A percentile compares a stretch with the other conserved stretches of the same genome.
phyloP scores from a whole-genome alignment of 805 yeast genomes.

The Yarrowia hollandica region DNA sequence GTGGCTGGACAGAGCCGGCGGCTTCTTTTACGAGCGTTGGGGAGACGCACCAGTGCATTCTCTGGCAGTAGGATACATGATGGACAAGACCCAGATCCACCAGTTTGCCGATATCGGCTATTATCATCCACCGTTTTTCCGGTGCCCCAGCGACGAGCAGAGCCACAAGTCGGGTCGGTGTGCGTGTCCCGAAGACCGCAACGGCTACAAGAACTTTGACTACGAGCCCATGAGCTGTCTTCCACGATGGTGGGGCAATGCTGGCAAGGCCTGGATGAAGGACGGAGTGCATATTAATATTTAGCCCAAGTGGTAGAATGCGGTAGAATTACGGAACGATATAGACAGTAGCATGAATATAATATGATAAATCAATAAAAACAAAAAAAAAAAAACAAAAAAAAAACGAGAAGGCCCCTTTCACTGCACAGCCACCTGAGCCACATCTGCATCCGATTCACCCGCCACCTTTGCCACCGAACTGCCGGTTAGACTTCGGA shows the following conservation, averaged over 20 bases:
- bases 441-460: too few relatives aligned
- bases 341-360: too few relatives aligned
- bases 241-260: slow-evolving; percentile 44
- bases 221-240: slow-evolving; percentile 42
- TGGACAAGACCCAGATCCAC: slow-evolving; percentile 61
- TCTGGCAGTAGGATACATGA: slow-evolving; percentile 60
- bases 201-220: slow-evolving; percentile 39
- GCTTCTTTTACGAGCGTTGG: slow-evolving; percentile 91
- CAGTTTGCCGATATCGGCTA: slow-evolving; percentile 85
- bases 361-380: too few relatives aligned
- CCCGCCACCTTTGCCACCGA: slow-evolving; percentile 10
- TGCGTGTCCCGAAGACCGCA: slow-evolving; percentile 40
- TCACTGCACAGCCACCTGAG: slow-evolving; percentile 14
- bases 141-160: slow-evolving; percentile 44
- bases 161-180: slow-evolving; percentile 42
- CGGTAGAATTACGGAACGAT: too few relatives aligned
- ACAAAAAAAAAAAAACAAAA: too few relatives aligned
- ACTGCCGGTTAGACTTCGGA: too few relatives aligned
- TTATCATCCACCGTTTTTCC: slow-evolving; percentile 63
- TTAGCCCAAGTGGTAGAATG: too few relatives aligned
- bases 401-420: too few relatives aligned
- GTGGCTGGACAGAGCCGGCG: slow-evolving; percentile 68
- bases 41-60: slow-evolving; percentile 94
- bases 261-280: slow-evolving; percentile 35
- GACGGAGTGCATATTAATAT: slow-evolving; percentile 15